phyloP scores from a whole-genome alignment of 106 monocot genomes.

The Hemerocallis citrina region DNA sequence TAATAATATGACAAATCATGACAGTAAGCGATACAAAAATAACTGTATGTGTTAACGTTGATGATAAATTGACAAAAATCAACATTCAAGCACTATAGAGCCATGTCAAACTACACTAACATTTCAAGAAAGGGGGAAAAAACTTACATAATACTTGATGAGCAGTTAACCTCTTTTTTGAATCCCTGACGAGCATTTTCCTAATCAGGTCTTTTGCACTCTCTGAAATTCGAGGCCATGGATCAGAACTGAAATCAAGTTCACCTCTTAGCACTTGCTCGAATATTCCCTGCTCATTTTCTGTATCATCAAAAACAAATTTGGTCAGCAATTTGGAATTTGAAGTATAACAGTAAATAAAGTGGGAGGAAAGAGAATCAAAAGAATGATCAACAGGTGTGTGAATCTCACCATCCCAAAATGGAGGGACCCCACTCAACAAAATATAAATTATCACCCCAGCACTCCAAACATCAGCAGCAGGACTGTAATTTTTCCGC shows the following conservation, averaged over 20 bases:
- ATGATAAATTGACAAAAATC: slow-evolving; percentile 2
- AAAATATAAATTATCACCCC: slow-evolving; percentile 23
- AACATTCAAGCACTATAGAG: not conserved
- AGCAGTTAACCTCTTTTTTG: slow-evolving; percentile 13
- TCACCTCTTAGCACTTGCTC: slow-evolving; percentile 21
- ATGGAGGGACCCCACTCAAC: slow-evolving; percentile 21
- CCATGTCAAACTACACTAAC: not conserved
- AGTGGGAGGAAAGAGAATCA: not conserved
- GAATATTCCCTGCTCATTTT: slow-evolving; percentile 19
- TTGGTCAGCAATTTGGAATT: not conserved
- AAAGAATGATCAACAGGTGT: not conserved
- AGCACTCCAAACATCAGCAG: slow-evolving; percentile 23
- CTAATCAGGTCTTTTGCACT: slow-evolving; percentile 19
- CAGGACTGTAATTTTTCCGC: slow-evolving; percentile 16
- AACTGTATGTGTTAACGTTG: too few relatives aligned
- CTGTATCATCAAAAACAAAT: slow-evolving; percentile 4
- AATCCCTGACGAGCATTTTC: slow-evolving; percentile 18
- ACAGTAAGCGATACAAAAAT: too few relatives aligned
- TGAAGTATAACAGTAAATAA: not conserved
- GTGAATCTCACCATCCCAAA: slow-evolving; percentile 19
- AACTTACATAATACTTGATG: slow-evolving; percentile 25
- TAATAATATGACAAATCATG: too few relatives aligned
- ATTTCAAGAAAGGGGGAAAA: not conserved
- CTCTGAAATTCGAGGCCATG: slow-evolving; percentile 21
- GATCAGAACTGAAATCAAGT: slow-evolving; percentile 16